Evolutionary conservation across 2,329 filamentous ascomycete genomes (phyloP), one percentile per base, ranked within the genome.

Genomic region (Sclerotinia minor): DNA sequence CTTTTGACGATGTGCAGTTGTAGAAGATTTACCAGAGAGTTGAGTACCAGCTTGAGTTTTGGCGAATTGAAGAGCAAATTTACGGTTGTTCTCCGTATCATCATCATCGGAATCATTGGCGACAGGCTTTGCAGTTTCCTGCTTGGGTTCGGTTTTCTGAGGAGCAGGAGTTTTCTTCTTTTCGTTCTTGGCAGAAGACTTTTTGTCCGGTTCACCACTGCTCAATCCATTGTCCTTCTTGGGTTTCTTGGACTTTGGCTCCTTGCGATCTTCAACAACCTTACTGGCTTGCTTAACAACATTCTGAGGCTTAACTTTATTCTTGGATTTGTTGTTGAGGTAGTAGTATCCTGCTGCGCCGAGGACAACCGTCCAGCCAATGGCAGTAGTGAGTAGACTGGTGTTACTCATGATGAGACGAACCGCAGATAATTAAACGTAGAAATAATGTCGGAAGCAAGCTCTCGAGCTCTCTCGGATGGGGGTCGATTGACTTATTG

Each of bases 21-120:
- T 83, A 67, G 59, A 63, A 69, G 87, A 84, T 79, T 89, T 89
- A 68, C 83, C 79, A 72, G 79, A 76, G 74, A 84, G 76, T 77
- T 84, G 83, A 74, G 79, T 78, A 68, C 92, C 92, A 72, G 90
- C 83, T 80, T 92, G 90, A 63, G 89, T 84, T 74, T 85, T 89
- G 68, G 87, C 81, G 72, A 95, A 83, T 77, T 91, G 89, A 74
- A 85, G 85, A 44, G 92, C 92, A 78, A 95, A 94, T 72, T 93
- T 90, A 74, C 85, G 85, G 77, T 90, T 90, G 76, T 89, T 67
- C 11, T 61, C 65, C 13, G 65, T 87, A 67, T 87, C 82, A 68
- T 75, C 75, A 7, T 69, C 63, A 52, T 69, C 72, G 47, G 67
- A 69, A 45, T 71, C 71, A 21, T 67, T 64, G 26, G 60, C 52